Evolutionary conservation across 2,329 filamentous ascomycete species (phyloP).

Genomic region (Cladosporium sp.): DNA sequence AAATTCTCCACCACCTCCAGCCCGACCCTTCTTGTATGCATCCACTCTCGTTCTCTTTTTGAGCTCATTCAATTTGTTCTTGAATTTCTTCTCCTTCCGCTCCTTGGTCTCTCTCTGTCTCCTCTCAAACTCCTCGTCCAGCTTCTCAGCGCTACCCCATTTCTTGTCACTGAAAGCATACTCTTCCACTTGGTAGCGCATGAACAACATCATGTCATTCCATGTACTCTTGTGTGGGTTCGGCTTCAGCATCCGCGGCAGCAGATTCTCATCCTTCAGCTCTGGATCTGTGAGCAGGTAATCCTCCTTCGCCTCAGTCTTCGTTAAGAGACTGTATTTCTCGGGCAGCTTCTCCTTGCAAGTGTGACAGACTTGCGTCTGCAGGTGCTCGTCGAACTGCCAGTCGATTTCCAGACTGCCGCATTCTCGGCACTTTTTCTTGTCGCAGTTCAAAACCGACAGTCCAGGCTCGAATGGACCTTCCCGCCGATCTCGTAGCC

Average conservation of each 20-base stretch:
- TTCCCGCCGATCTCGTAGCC: slow-evolving; percentile 69
- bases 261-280: slow-evolving; percentile 79
- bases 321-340: slow-evolving; percentile 92
- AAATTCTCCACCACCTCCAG: slow-evolving; percentile 59
- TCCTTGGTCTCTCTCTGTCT: slow-evolving; percentile 78
- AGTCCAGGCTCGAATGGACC: slow-evolving; percentile 88
- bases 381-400: slow-evolving; percentile 87
- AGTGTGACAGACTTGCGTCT: slow-evolving; percentile 69
- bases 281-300: slow-evolving; percentile 95
- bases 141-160: slow-evolving; percentile 82
- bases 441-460: slow-evolving; percentile 66
- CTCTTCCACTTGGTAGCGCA: slow-evolving; percentile 90
- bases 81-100: slow-evolving; percentile 88
- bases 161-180: slow-evolving; percentile 81
- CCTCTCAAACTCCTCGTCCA: slow-evolving; percentile 85
- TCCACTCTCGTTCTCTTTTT: slow-evolving; percentile 94
- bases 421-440: slow-evolving; percentile 79
- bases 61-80: slow-evolving; percentile 79
- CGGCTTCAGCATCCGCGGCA: slow-evolving; percentile 83
- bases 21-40: slow-evolving; percentile 73
- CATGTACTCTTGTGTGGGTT: slow-evolving; percentile 96
- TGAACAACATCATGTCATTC: slow-evolving; percentile 98
- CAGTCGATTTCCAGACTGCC: slow-evolving; percentile 84
- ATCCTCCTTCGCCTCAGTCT: slow-evolving; percentile 93
- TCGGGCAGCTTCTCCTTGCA: slow-evolving; percentile 92